phyloP scores from a whole-genome alignment of 257 asterid genomes.

The Handroanthus guayacan region DNA sequence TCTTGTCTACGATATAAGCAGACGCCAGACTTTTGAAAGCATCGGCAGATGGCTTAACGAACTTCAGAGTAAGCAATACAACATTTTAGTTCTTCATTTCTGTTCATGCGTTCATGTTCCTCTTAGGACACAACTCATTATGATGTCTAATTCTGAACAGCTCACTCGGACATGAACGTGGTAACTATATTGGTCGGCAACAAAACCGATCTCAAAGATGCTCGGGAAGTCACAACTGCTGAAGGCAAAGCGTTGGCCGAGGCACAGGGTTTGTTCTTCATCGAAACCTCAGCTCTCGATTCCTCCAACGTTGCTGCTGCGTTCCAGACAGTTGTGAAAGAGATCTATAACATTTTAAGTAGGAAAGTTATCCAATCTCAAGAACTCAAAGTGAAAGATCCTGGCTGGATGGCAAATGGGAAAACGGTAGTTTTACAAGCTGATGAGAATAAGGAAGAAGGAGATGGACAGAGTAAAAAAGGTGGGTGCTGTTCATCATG shows the following conservation, averaged over 20 bases:
- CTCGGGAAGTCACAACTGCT: slow-evolving; percentile 85
- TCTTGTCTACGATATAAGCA: slow-evolving; percentile 89
- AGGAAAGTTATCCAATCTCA: slow-evolving; percentile 95
- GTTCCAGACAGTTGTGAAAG: slow-evolving; percentile 82
- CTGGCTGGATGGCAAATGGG: slow-evolving; percentile 60
- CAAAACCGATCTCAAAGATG: slow-evolving; percentile 88
- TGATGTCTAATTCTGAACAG: slow-evolving; percentile 51
- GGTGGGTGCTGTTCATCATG: slow-evolving; percentile 76
- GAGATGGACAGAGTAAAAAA: slow-evolving; percentile 48
- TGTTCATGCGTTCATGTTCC: background rate
- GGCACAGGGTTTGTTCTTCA: slow-evolving; percentile 81
- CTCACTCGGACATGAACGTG: slow-evolving; percentile 95
- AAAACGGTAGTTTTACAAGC: slow-evolving; percentile 77
- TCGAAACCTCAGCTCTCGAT: slow-evolving; percentile 95
- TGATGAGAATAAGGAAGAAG: slow-evolving; percentile 56
- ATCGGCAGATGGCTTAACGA: slow-evolving; percentile 91
- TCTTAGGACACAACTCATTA: background rate
- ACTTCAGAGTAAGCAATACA: slow-evolving; percentile 81
- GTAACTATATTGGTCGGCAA: slow-evolving; percentile 94
- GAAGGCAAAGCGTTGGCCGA: slow-evolving; percentile 92
- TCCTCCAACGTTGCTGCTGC: slow-evolving; percentile 84
- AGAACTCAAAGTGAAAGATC: slow-evolving; percentile 73
- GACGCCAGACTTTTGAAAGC: slow-evolving; percentile 87
- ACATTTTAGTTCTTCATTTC: slow-evolving; percentile 6
- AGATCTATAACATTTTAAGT: slow-evolving; percentile 82